Evolutionary conservation across 169 alveolate species (phyloP), one percentile per base, ranked within the genome.

Genomic region (Blepharisma undulans): DNA sequence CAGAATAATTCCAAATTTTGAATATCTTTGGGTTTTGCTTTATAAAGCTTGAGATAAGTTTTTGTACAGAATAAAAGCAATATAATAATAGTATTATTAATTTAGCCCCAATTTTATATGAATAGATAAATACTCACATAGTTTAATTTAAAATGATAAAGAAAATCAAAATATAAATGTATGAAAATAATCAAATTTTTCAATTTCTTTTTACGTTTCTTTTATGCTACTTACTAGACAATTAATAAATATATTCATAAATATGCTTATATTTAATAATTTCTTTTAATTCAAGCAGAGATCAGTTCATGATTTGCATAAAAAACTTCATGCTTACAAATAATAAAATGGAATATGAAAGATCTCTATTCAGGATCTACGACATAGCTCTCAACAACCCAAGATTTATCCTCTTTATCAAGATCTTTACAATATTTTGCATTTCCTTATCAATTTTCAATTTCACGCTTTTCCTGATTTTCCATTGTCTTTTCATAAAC

Each of bases 311-410:
- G 14, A 48, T 48, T 48, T 48, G 14, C 14, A 36, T 36, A 36
- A 48, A 48, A 48, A 48, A 48, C 66, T 18, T 18, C 66, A 48
- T 48, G 66, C 0, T 2, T 48, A 1, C 10, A 48, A 48, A 48
- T 48, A 74, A 74, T 74, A 48, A 82, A 59, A 82, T 82, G 89
- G 89, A 82, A 60, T 82, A 32, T 33, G 89, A 82, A 59, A 32
- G 89, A 60, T 34, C 89, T 33, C 30, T 82, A 30, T 82, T 82
- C 89, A 32, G 89, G 29, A 82, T 82, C 77, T 82, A 82, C 89
- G 89, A 82, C 8, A 72, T 72, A 30, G 30, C 60, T 22, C 27
- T 82, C 61, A 34, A 59, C 22, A 32, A n/a, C 36, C 76, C 72
- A 30, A 82, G 60, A 72, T 82, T 82, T 27, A 27, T 32, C 27